A percentile compares a stretch with the other conserved stretches of the same genome.
These are phyloP conservation scores for Arthromyces matolae DNA, from an alignment of 768 basidiomycete species.

Conservation along the genomic window DNA sequence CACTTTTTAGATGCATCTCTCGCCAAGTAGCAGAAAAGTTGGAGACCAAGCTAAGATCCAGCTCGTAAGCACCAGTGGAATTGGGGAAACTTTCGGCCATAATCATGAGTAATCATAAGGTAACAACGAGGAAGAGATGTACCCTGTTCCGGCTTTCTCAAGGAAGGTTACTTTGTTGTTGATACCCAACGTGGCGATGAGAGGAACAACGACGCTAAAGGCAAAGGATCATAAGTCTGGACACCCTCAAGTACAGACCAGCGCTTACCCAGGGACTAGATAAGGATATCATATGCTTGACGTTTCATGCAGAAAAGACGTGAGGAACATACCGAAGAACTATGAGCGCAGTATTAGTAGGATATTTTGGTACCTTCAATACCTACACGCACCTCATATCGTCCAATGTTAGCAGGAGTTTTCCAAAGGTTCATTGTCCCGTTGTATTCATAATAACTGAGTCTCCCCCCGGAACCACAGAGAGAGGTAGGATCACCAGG, in stretches of 20 bases:
- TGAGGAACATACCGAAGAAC: constrained; percentile 44
- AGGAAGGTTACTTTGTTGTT: constrained; percentile 82
- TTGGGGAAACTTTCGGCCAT: constrained; percentile 52
- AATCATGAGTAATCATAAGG: too few relatives aligned
- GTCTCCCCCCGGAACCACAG: constrained; percentile 56
- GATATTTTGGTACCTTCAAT: too few relatives aligned
- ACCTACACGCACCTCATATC: constrained; percentile 56
- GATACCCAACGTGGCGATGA: constrained; percentile 72
- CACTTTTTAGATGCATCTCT: constrained; percentile 69
- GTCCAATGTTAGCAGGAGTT: constrained; percentile 59
- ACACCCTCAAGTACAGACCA: neutral
- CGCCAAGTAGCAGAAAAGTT: constrained; percentile 62
- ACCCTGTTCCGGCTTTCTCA: constrained; percentile 70
- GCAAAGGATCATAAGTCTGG: constrained; percentile 3
- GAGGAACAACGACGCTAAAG: constrained; percentile 61
- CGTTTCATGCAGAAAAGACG: neutral
- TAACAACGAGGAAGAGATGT: too few relatives aligned
- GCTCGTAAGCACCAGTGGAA: constrained; percentile 75
- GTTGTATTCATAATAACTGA: constrained; percentile 54
- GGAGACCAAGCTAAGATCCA: constrained; percentile 57
- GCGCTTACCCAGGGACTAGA: constrained; percentile 45
- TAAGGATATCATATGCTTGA: neutral
- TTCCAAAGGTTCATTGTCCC: constrained; percentile 59
- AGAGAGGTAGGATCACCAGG: constrained; percentile 67
- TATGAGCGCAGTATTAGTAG: constrained; percentile 17